phyloP scores from a whole-genome alignment of 768 basidiomycete genomes.

The Candolleomyces eurysporus region DNA sequence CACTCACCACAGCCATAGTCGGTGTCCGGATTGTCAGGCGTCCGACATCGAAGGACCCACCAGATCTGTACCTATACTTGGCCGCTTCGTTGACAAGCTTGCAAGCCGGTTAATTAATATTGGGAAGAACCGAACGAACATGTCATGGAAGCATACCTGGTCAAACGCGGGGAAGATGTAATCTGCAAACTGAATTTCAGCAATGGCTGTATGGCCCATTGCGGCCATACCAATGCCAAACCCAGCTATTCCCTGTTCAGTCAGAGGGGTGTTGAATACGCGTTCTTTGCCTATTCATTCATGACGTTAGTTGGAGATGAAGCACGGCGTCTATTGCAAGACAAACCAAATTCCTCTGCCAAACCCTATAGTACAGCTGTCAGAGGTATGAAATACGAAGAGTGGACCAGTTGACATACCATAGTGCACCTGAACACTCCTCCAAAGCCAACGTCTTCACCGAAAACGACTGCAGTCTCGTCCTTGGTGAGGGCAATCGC shows the following conservation, averaged over 20 bases:
- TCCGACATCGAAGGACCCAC: slow-evolving; percentile 80
- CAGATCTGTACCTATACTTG: slow-evolving; percentile 88
- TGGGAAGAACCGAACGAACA: neutral
- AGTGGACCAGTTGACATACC: slow-evolving; percentile 40
- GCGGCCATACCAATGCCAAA: slow-evolving; percentile 90
- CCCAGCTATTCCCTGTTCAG: slow-evolving; percentile 92
- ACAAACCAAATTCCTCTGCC: slow-evolving; percentile 87
- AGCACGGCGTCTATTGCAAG: neutral
- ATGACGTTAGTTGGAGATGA: slow-evolving; percentile 6
- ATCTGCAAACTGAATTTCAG: slow-evolving; percentile 89
- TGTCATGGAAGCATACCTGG: slow-evolving; percentile 50
- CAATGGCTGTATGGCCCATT: slow-evolving; percentile 94
- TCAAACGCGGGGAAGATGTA: slow-evolving; percentile 96
- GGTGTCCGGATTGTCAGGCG: slow-evolving; percentile 81
- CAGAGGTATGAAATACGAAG: neutral
- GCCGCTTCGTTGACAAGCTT: slow-evolving; percentile 95
- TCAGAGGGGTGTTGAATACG: slow-evolving; percentile 93
- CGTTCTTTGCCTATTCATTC: slow-evolving; percentile 69
- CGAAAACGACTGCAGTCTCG: slow-evolving; percentile 85
- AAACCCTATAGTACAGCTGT: slow-evolving; percentile 54
- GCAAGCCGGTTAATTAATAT: neutral
- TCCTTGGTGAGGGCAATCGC: slow-evolving; percentile 85
- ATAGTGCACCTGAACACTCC: slow-evolving; percentile 94
- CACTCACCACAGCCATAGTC: slow-evolving; percentile 80
- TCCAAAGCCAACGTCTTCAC: slow-evolving; percentile 90